A percentile compares a stretch with the other conserved stretches of the same genome.
Evolutionary conservation across 176 grass and related monocot species (phyloP).

Genomic region (Tuctoria greenei): DNA sequence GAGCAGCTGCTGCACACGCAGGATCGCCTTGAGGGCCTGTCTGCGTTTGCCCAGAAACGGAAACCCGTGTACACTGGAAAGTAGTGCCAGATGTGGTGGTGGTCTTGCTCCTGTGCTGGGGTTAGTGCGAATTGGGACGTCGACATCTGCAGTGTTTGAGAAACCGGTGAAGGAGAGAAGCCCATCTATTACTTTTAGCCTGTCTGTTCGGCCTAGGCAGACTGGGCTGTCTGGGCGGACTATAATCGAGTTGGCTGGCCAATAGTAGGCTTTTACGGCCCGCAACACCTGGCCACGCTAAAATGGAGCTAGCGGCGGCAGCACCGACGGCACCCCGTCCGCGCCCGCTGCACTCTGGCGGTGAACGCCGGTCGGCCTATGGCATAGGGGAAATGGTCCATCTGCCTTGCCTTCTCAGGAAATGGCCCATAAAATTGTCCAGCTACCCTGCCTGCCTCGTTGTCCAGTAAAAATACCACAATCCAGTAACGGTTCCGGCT

Average conservation of each 20-base stretch:
- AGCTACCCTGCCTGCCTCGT: too few relatives aligned
- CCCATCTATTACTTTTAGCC: too few relatives aligned
- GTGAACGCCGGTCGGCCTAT: too few relatives aligned
- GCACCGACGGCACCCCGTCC: too few relatives aligned
- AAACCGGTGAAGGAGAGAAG: background rate
- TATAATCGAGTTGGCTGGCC: background rate
- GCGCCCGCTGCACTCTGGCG: too few relatives aligned
- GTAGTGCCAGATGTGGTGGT: slow-evolving; percentile 6
- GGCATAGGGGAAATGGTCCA: too few relatives aligned
- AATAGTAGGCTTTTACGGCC: background rate
- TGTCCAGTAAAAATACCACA: too few relatives aligned
- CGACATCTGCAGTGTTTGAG: too few relatives aligned
- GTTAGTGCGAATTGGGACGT: too few relatives aligned
- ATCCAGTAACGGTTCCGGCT: too few relatives aligned
- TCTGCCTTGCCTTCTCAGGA: too few relatives aligned
- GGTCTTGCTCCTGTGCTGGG: background rate
- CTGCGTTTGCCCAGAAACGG: slow-evolving; percentile 73
- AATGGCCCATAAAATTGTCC: too few relatives aligned
- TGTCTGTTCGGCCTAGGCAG: background rate
- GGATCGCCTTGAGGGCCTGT: slow-evolving; percentile 73
- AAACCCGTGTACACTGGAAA: slow-evolving; percentile 63
- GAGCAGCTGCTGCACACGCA: slow-evolving; percentile 65
- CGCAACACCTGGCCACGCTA: background rate
- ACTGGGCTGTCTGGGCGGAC: background rate
- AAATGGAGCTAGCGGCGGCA: background rate